Base-by-base conservation (phyloP, 2,329 filamentous ascomycete species). In the Stemphylium lycopersici region DNA sequence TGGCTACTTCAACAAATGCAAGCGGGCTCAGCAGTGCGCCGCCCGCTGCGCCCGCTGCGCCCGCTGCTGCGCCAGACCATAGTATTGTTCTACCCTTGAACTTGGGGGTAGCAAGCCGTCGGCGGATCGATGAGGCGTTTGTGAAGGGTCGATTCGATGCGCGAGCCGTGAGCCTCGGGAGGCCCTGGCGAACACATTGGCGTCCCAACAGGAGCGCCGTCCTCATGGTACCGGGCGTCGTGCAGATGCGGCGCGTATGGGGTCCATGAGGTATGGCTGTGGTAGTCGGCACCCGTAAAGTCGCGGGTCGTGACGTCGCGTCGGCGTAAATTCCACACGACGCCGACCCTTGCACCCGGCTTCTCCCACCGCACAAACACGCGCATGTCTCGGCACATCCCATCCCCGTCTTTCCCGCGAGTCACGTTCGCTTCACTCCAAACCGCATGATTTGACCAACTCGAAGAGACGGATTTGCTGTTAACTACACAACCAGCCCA, bases 1-100 rank as follows among this genome's bases (percentile, higher is more conserved):
- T 79, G 43, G 81, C 80, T 38, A 88, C 76, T 49, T 83, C 77
- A 34, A 89, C 80, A 58, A 88, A 87, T 1, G 82, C 84, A 4
- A 79, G 81, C 0, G 86, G 84, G 20, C 79, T 83, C 45, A 88
- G 73, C 6, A 58, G 42, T 13, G 68, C 67, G 11, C 65, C 66
- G n/a, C 67, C 62, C 6, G 67, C 61, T 18, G 64, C 66, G n/a
- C 67, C 62, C 6, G 67, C 61, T 18, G 64, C 65, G 36, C 61
- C 61, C 8, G 51, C 42, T 20, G 62, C 62, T 38, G 66, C 68
- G 24, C 71, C 69, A 4, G 69, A 74, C 70, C 69, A 73, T 59
- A 72, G 56, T 59, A 74, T 59, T 18, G 55, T 69, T 29, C 48
- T 67, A 38, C 65, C 58, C 39, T 65, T 68, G 48, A 75, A 73